Evolutionary conservation across 73 alveolate genomes (phyloP), one percentile per base, ranked within the genome.

Genomic region (Paramecium tetraurelia): DNA sequence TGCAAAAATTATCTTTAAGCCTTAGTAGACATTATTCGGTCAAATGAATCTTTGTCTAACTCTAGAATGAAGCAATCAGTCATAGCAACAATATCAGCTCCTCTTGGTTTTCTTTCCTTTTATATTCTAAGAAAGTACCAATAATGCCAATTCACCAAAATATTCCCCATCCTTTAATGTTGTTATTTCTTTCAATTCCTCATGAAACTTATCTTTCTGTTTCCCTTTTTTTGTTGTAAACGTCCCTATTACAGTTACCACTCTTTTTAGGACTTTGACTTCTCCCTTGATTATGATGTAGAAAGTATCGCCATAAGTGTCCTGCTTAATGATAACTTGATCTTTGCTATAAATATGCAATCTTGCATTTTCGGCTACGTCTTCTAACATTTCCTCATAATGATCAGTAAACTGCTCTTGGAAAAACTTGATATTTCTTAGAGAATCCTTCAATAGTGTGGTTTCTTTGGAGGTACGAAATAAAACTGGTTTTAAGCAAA

Each of bases 61-160:
- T 29, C 24, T 2, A 80, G 22, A 7, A 29, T 20, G 14, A 43
- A 80, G 11, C 71, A 80, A 22, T 80, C 90, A 31, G 70, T 44
- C 4, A 43, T 27, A 5, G 76, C 43, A 6, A 80, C 75, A 1
- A 80, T 63, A 22, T 80, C 90, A 44, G 90, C 90, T 24, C 90
- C 90, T 80, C 90, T 80, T 10, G 90, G 90, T 46, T 80, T 80
- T 44, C 57, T 80, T 80, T 80, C 90, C 70, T 41, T 80, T 44
- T 1, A 63, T 75, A 75, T 29, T 33, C 0, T 14, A 75, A 8
- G 5, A 31, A 33, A 75, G 7, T 75, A 75, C 87, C 38, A 75
- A 36, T 35, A 80, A 46, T 41, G 90, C 90, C 5, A 43, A 48
- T 48, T 80, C 90, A 40, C 90, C 90, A 80, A 80, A 80, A 48